phyloP scores from a whole-genome alignment of 1,284 basidiomycete species.

The Cryptococcus sp. region DNA sequence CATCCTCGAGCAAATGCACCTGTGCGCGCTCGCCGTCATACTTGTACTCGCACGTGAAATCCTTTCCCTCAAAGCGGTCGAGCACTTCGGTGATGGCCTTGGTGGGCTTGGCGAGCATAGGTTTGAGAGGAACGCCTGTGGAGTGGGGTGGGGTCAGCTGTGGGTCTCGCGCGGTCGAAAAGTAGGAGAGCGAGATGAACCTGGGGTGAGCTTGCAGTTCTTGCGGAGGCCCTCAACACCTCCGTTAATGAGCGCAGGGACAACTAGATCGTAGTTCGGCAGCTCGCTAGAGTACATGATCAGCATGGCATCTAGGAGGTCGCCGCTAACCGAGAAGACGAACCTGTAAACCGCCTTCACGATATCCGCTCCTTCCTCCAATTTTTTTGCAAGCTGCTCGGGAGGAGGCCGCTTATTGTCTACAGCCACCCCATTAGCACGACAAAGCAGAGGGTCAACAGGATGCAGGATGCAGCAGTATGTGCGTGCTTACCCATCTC shows the following conservation, averaged over 20 bases:
- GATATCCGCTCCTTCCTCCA: constrained; percentile 75
- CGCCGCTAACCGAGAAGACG: constrained; percentile 10
- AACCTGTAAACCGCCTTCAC: constrained; percentile 93
- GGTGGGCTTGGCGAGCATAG: constrained; percentile 99
- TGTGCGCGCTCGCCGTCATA: constrained; percentile 99
- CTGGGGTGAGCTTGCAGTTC: constrained; percentile 87
- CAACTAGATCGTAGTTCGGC: constrained; percentile 86
- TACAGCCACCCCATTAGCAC: not conserved
- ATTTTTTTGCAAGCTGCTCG: constrained; percentile 67
- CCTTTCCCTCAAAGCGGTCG: constrained; percentile 92
- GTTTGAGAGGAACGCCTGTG: constrained; percentile 81
- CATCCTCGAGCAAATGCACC: constrained; percentile 76
- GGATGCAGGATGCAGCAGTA: too few species aligned
- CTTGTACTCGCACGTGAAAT: constrained; percentile 99
- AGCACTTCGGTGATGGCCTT: constrained; percentile 99
- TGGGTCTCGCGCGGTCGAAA: not conserved
- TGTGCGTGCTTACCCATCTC: constrained; percentile 64
- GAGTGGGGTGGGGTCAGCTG: constrained; percentile 3
- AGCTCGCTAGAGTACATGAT: constrained; percentile 64
- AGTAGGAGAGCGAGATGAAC: constrained; percentile 35
- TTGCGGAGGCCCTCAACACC: constrained; percentile 71
- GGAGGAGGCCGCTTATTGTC: constrained; percentile 65
- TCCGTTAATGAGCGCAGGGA: constrained; percentile 81
- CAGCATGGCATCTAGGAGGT: not conserved
- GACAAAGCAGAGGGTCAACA: not conserved